Evolutionary conservation across 2,329 filamentous ascomycete genomes (phyloP).

Genomic region (Trichoderma sp.): DNA sequence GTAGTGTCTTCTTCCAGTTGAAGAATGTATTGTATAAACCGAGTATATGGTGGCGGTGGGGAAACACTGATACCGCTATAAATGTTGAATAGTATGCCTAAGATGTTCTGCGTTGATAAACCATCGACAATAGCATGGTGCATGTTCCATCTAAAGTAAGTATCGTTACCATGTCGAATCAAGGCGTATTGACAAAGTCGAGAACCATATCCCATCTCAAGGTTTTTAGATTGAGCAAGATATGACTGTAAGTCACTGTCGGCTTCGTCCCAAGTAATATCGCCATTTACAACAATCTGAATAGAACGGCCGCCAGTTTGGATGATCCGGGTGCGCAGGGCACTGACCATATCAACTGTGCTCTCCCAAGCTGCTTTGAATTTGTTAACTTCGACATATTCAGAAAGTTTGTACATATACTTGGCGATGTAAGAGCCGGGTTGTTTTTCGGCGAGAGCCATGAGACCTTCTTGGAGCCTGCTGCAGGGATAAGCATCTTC

Average conservation of each 20-base stretch:
- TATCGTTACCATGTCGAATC: neutral
- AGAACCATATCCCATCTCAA: slow-evolving; percentile 16
- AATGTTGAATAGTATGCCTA: neutral
- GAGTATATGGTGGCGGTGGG: neutral
- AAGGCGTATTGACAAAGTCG: neutral
- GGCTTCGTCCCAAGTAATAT: neutral
- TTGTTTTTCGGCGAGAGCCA: slow-evolving; percentile 33
- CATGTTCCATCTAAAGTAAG: slow-evolving; percentile 8
- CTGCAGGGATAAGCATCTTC: slow-evolving; percentile 26
- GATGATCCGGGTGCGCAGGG: slow-evolving; percentile 26
- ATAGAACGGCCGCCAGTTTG: slow-evolving; percentile 13
- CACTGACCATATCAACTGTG: slow-evolving; percentile 19
- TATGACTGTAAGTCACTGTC: neutral
- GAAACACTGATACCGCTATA: neutral
- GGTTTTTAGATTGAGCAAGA: neutral
- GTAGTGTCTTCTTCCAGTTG: slow-evolving; percentile 2
- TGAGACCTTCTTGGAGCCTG: slow-evolving; percentile 26
- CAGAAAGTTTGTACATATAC: slow-evolving; percentile 26
- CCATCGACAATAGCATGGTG: slow-evolving; percentile 17
- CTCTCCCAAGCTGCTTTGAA: slow-evolving; percentile 26
- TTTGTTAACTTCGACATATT: slow-evolving; percentile 2
- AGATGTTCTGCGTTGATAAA: neutral
- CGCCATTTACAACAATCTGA: slow-evolving; percentile 21
- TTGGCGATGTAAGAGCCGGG: slow-evolving; percentile 36
- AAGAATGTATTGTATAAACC: slow-evolving; percentile 2